These are phyloP conservation scores for Immersiella caudata DNA, from an alignment of 495 filamentous ascomycete genomes.

Conservation along the genomic window DNA sequence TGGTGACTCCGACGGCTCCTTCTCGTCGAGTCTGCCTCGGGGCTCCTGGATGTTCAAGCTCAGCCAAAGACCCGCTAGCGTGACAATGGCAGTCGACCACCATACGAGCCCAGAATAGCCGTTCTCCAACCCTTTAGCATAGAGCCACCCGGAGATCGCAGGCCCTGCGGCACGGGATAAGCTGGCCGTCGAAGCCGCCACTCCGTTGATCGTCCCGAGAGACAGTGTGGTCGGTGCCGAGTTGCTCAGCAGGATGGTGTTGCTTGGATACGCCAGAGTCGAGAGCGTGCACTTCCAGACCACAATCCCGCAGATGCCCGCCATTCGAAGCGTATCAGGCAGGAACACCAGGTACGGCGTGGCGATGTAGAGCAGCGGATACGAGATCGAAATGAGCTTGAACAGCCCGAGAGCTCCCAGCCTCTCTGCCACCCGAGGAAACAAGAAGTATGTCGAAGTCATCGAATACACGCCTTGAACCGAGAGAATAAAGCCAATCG, in stretches of 20 bases:
- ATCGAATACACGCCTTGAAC: slow-evolving; percentile 90
- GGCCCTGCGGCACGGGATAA: slow-evolving; percentile 85
- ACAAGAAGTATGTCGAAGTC: slow-evolving; percentile 77
- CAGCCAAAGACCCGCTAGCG: slow-evolving; percentile 66
- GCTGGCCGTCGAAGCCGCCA: slow-evolving; percentile 88
- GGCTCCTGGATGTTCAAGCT: slow-evolving; percentile 54
- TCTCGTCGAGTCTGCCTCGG: slow-evolving; percentile 42
- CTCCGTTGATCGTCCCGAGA: slow-evolving; percentile 88
- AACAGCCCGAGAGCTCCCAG: slow-evolving; percentile 81
- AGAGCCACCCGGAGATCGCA: slow-evolving; percentile 81
- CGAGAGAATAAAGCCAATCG: slow-evolving; percentile 84
- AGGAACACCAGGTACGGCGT: slow-evolving; percentile 90
- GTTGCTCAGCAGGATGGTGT: slow-evolving; percentile 82
- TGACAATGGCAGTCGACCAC: slow-evolving; percentile 84
- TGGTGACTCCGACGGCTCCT: slow-evolving; percentile 26
- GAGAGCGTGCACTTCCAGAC: slow-evolving; percentile 88
- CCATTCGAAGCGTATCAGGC: slow-evolving; percentile 67
- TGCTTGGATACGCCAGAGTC: slow-evolving; percentile 83
- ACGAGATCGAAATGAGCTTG: slow-evolving; percentile 73
- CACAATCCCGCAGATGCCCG: slow-evolving; percentile 72
- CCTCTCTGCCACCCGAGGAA: slow-evolving; percentile 69
- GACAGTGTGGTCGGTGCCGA: slow-evolving; percentile 77
- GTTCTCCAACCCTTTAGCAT: slow-evolving; percentile 73
- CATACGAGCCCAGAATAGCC: slow-evolving; percentile 87
- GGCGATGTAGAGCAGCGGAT: slow-evolving; percentile 85